Evolutionary conservation across 106 monocot genomes (phyloP), one percentile per base, ranked within the genome.

Genomic region (Iris macrosiphon): DNA sequence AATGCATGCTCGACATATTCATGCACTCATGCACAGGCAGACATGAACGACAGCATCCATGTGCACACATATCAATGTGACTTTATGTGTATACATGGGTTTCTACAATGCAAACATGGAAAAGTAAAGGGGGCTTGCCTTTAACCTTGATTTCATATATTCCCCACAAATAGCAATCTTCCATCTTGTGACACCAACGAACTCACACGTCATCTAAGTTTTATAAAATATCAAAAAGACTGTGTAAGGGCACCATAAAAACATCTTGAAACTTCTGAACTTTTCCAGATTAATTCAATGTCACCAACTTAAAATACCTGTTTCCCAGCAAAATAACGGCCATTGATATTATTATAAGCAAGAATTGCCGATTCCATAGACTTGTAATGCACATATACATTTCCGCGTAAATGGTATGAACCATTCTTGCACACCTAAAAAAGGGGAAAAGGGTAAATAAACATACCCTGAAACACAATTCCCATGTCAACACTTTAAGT

Each of bases 91-190:
- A 43, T 43, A 4, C 16, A 17, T 43, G 43, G 4, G 15, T 43
- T 4, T n/a, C 3, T 16, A n/a, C 37, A 21, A 40, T 56, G 16
- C 5, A 51, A 16, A 53, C 31, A 53, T 30, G 7, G 20, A 8
- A 40, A 34, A 40, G 35, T 15, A 31, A 34, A 27, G 7, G 16
- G 0, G 3, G 4, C 27, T 40, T 60, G 87, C 98, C 87, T 77
- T 98, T 27, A 91, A 63, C 74, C 91, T 91, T 52, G 91, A 75
- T 60, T 87, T 98, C 87, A 98, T 98, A 70, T 73, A 98, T 63
- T 98, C 98, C 13, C 98, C 98, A 53, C 98, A 98, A 27, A 98
- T 98, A 38, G 98, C 98, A 70, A 83, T 68, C 70, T 87, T 98
- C 98, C 98, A 98, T 81, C 46, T 90, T 41, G 91, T 80, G 15